Base-by-base conservation (phyloP, 345 rosid genomes). In the Gossypioides kirkii region DNA sequence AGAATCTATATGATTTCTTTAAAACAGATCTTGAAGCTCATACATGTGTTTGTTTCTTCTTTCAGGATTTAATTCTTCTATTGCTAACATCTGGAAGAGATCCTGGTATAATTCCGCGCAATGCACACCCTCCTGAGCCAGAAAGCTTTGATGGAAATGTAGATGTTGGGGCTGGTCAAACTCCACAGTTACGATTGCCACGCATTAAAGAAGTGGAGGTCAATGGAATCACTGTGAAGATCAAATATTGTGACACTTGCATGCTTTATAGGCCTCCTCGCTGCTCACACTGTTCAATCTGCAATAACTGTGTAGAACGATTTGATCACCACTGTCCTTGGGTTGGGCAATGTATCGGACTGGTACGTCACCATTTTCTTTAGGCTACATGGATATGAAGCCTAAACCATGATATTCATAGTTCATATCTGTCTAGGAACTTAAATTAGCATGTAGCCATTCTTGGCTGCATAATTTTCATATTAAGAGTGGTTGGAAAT, bases 321-420 rank as follows among this genome's bases (percentile, higher is more conserved):
- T 95, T 95, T 80, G 99, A 95, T 78, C 99, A 95, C 77, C 99
- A 95, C 81, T 95, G 99, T 78, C 99, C 99, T 74, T 95, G 99
- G 99, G 99, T 95, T 72, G 98, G 99, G 78, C 99, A 95, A 78
- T 95, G 99, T 81, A 91, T 95, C 61, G 99, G 99, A 41, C 76
- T 85, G 92, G 99, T 95, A 86, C 79, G 86, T 79, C 68, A 63
- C 59, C 12, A 4, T 58, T 73, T 77, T 92, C 61, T 70, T 72
- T 54, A 54, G 59, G 25, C 59, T 54, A 0, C 23, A 52, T 52
- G 20, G 22, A 52, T 52, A 52, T 9, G 25, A 26, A 50, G 60
- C 60, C 58, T 69, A n/a, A 69, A 28, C 45, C 45, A 22, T 45
- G 55, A 18, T 23, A 22, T 14, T 46, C 55, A 45, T 22, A 14